A percentile compares a stretch with the other conserved stretches of the same genome.
These are phyloP conservation scores for Davidsoniella neocaledoniae DNA, from an alignment of 2,329 filamentous ascomycete genomes.

Conservation along the genomic window DNA sequence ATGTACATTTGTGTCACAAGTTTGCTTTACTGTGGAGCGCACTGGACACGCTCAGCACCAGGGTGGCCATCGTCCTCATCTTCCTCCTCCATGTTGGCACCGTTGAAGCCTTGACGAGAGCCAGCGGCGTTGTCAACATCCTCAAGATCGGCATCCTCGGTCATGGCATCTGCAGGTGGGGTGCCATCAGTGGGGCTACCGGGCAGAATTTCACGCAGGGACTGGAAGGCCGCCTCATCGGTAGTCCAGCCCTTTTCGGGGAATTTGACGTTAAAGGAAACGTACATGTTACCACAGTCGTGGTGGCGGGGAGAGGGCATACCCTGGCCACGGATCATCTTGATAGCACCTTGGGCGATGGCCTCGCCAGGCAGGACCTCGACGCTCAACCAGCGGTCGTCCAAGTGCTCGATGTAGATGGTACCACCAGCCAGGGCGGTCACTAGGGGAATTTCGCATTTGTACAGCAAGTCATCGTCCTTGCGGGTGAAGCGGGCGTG, in stretches of 20 bases:
- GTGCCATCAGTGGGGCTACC: constrained; percentile 42
- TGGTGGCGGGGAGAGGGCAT: constrained; percentile 96
- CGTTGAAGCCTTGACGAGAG: constrained; percentile 46
- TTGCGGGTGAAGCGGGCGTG: constrained; percentile 88
- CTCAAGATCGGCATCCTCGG: constrained; percentile 74
- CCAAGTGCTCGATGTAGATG: constrained; percentile 87
- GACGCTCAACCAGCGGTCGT: constrained; percentile 90
- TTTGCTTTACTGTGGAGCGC: constrained; percentile 58
- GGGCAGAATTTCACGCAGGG: constrained; percentile 74
- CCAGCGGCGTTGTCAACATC: constrained; percentile 53
- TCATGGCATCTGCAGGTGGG: constrained; percentile 74
- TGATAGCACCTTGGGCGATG: constrained; percentile 81
- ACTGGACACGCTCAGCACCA: constrained; percentile 67
- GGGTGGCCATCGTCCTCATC: constrained; percentile 63
- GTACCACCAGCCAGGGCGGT: constrained; percentile 85
- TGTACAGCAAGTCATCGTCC: constrained; percentile 89
- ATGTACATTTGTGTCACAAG: background rate
- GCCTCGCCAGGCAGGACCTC: constrained; percentile 89
- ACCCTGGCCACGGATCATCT: constrained; percentile 88
- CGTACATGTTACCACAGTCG: constrained; percentile 88
- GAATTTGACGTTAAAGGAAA: constrained; percentile 97
- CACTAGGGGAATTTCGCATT: constrained; percentile 86
- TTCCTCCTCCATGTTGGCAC: constrained; percentile 43
- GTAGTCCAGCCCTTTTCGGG: constrained; percentile 59
- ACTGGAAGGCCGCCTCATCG: constrained; percentile 53